Conservation (phyloP, 2,329 filamentous ascomycete species). For the Hortaea sp. region DNA sequence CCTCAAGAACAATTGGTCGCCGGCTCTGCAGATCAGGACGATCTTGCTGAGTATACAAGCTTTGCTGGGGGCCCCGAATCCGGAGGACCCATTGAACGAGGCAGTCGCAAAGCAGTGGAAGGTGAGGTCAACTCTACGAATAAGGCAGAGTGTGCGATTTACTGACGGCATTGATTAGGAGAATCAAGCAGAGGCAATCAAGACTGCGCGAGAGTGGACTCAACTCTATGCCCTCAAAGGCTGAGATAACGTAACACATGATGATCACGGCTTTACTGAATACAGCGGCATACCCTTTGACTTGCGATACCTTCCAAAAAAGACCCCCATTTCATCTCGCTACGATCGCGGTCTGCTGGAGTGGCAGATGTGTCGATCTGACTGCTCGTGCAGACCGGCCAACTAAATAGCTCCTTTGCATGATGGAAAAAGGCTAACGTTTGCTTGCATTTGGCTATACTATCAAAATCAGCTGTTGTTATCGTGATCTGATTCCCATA, state of each 20-base stretch:
- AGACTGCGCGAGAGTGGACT: slow-evolving; percentile 89
- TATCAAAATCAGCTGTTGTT: no score
- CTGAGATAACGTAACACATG: neutral
- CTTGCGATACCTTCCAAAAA: no score
- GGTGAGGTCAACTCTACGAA: slow-evolving; percentile 14
- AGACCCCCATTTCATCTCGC: no score
- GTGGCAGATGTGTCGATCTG: no score
- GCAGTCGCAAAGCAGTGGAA: slow-evolving; percentile 98
- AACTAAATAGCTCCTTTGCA: no score
- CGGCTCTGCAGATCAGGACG: slow-evolving; percentile 91
- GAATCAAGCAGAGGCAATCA: slow-evolving; percentile 82
- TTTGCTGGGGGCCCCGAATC: slow-evolving; percentile 88
- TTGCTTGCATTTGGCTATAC: no score
- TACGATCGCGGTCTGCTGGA: no score
- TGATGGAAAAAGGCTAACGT: no score
- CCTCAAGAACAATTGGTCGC: slow-evolving; percentile 98
- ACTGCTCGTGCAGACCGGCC: no score
- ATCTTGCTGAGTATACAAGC: slow-evolving; percentile 99
- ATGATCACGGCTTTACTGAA: no score
- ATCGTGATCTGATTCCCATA: no score
- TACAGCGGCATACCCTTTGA: no score
- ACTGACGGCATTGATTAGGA: slow-evolving; percentile 39
- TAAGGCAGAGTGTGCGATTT: neutral
- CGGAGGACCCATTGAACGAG: slow-evolving; percentile 94
- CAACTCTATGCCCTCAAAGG: slow-evolving; percentile 54